phyloP scores from a whole-genome alignment of 805 yeast species.

The fission yeast (Schizosaccharomyces pombe) region DNA sequence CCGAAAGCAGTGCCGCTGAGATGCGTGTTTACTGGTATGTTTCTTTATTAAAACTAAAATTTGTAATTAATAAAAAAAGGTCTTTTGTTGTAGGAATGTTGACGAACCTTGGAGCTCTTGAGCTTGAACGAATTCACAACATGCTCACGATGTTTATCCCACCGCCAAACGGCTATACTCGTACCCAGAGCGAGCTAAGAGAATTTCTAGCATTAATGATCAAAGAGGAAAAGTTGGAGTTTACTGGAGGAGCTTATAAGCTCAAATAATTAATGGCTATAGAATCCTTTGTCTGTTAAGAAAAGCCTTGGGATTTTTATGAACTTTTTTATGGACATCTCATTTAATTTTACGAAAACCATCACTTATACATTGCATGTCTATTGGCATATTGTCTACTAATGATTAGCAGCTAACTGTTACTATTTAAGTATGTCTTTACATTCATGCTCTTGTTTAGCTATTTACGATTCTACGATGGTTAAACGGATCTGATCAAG shows the following conservation, averaged over 20 bases:
- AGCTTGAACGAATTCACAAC: constrained; percentile 27
- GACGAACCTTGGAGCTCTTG: constrained; percentile 29
- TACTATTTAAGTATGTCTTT: no score
- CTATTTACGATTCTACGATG: no score
- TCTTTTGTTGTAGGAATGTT: constrained; percentile 34
- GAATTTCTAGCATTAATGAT: constrained; percentile 22
- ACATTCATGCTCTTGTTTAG: no score
- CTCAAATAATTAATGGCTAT: constrained; percentile 12
- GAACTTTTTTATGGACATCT: no score
- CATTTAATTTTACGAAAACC: no score
- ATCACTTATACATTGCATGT: no score
- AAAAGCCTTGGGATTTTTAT: no score
- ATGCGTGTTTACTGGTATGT: constrained; percentile 1
- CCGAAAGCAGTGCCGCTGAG: constrained; percentile 11
- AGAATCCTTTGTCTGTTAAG: no score
- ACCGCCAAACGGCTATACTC: constrained; percentile 21
- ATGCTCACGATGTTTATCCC: constrained; percentile 35
- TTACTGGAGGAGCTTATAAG: constrained; percentile 18
- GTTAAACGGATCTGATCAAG: no score
- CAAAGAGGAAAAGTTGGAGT: constrained; percentile 21
- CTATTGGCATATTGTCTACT: no score
- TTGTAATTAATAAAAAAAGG: constrained; percentile 10
- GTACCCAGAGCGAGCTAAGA: constrained; percentile 22
- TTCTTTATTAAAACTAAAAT: no score
- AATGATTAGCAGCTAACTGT: no score